phyloP scores from a whole-genome alignment of 352 stramenopile species.

The Thraustochytrium aureum region DNA sequence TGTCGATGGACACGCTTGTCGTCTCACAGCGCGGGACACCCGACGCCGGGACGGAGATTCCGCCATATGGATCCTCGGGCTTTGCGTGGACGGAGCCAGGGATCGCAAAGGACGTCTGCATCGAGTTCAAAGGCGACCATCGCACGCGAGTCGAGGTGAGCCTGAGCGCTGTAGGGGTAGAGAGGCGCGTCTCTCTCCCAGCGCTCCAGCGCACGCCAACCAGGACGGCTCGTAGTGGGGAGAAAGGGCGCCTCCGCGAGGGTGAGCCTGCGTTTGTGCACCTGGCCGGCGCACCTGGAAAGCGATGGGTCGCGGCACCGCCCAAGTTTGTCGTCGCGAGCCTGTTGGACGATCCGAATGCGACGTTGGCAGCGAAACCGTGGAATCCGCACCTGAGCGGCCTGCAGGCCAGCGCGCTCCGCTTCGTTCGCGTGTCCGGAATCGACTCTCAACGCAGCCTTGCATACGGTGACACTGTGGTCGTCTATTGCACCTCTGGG shows the following conservation, averaged over 20 bases:
- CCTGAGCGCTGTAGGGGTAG: slow-evolving; percentile 13
- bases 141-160: not conserved
- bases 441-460: not conserved
- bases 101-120: not conserved
- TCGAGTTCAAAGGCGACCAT: slow-evolving; percentile 30
- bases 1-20: slow-evolving; percentile 7
- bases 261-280: not conserved
- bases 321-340: too few species aligned
- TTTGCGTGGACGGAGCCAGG: slow-evolving; percentile 31
- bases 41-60: not conserved
- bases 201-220: not conserved
- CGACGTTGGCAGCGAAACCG: not conserved
- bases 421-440: not conserved
- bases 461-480: slow-evolving; percentile 12
- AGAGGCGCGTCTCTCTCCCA: slow-evolving; percentile 1
- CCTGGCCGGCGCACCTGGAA: not conserved
- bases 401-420: not conserved
- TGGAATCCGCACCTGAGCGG: slow-evolving; percentile 1
- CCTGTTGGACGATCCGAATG: not conserved
- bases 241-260: not conserved
- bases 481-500: not conserved
- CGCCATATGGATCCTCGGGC: not conserved
- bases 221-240: not conserved
- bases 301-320: slow-evolving; percentile 13
- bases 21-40: not conserved